phyloP scores from a whole-genome alignment of 495 filamentous ascomycete species.

The Annulohypoxylon maeteangense region DNA sequence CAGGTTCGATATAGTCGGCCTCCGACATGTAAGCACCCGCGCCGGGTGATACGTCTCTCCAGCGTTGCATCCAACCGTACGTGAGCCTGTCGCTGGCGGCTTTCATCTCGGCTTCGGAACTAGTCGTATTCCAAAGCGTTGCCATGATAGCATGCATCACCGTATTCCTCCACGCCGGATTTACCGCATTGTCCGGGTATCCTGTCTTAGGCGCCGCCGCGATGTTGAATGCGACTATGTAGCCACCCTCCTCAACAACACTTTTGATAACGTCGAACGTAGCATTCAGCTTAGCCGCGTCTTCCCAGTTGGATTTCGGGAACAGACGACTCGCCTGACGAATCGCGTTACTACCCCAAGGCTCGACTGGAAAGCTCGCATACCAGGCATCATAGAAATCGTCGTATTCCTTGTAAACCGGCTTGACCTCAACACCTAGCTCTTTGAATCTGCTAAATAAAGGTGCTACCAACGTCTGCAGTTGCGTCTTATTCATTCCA shows the following conservation, averaged over 20 bases:
- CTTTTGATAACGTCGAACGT: slow-evolving; percentile 53
- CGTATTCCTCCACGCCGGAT: slow-evolving; percentile 56
- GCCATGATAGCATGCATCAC: slow-evolving; percentile 57
- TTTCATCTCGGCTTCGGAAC: slow-evolving; percentile 50
- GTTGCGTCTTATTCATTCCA: slow-evolving; percentile 58
- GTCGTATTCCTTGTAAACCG: slow-evolving; percentile 59
- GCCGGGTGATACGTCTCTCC: slow-evolving; percentile 53
- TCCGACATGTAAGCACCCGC: slow-evolving; percentile 57
- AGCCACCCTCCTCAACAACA: slow-evolving; percentile 54
- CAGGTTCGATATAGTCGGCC: slow-evolving; percentile 64
- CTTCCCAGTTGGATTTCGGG: slow-evolving; percentile 54
- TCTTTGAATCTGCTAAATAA: slow-evolving; percentile 54
- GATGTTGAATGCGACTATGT: slow-evolving; percentile 62
- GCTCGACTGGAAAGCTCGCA: slow-evolving; percentile 59
- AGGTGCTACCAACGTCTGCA: slow-evolving; percentile 57
- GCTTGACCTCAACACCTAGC: slow-evolving; percentile 52
- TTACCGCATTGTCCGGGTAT: slow-evolving; percentile 49
- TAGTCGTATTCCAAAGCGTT: slow-evolving; percentile 48
- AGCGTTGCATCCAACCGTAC: slow-evolving; percentile 56
- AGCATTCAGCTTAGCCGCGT: slow-evolving; percentile 46
- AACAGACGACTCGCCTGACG: slow-evolving; percentile 58
- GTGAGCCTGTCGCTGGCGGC: slow-evolving; percentile 60
- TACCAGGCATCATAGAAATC: slow-evolving; percentile 59
- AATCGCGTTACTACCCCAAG: slow-evolving; percentile 51
- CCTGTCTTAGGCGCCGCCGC: slow-evolving; percentile 48